A percentile compares a stretch with the other conserved stretches of the same genome.
phyloP scores from a whole-genome alignment of 805 yeast genomes.

The Nadsonia fulvescens region DNA sequence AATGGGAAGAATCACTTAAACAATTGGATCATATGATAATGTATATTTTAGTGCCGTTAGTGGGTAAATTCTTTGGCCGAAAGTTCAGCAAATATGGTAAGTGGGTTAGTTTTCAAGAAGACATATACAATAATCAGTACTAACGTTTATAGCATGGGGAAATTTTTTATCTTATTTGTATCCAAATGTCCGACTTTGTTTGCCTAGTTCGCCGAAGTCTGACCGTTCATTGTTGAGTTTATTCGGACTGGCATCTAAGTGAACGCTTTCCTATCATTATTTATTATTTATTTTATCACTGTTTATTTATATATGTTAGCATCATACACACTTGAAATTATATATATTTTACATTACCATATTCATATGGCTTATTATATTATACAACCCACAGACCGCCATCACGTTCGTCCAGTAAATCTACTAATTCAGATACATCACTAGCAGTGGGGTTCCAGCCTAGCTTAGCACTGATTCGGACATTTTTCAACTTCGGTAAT shows the following conservation, averaged over 20 bases:
- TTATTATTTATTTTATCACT: too few species aligned
- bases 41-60: constrained; percentile 39
- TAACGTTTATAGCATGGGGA: too few species aligned
- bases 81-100: constrained; percentile 25
- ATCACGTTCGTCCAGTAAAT: constrained; percentile 50
- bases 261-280: too few species aligned
- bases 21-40: constrained; percentile 39
- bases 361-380: too few species aligned
- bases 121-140: background rate
- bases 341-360: too few species aligned
- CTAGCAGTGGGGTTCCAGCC: constrained; percentile 58
- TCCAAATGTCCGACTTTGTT: too few species aligned
- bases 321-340: too few species aligned
- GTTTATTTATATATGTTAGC: too few species aligned
- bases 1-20: constrained; percentile 53
- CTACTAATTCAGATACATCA: constrained; percentile 45
- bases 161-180: too few species aligned
- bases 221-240: too few species aligned
- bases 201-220: constrained; percentile 2
- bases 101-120: constrained; percentile 6
- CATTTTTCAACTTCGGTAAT: constrained; percentile 44
- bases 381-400: constrained; percentile 33
- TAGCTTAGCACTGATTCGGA: constrained; percentile 54
- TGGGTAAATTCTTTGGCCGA: constrained; percentile 55
- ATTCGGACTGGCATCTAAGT: too few species aligned